A percentile compares a stretch with the other conserved stretches of the same genome.
These are phyloP conservation scores for Discostella stelligera DNA, from an alignment of 352 stramenopile genomes.

Conservation along the genomic window DNA sequence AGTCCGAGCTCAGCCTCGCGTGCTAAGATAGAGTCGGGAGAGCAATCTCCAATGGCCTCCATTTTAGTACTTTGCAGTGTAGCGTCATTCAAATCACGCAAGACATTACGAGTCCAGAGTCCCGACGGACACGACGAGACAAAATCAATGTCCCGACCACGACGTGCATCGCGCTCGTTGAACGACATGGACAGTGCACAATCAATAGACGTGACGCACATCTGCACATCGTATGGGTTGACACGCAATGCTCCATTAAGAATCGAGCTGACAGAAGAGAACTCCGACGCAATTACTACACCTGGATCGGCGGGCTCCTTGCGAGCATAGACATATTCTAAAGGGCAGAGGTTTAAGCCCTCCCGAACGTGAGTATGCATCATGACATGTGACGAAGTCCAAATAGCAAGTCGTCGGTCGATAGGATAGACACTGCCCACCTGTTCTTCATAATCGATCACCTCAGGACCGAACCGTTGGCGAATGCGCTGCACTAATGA, in stretches of 20 bases:
- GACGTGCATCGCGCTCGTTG: conserved; percentile 87
- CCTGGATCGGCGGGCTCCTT: conserved; percentile 83
- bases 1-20: conserved; percentile 59
- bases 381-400: conserved; percentile 92
- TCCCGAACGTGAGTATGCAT: conserved; percentile 95
- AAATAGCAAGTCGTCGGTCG: conserved; percentile 90
- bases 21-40: conserved; percentile 52
- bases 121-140: conserved; percentile 88
- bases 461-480: conserved; percentile 66
- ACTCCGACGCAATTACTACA: conserved; percentile 95
- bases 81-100: conserved; percentile 88
- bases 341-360: conserved; percentile 95
- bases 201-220: conserved; percentile 86
- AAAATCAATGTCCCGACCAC: conserved; percentile 94
- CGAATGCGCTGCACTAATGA: conserved; percentile 79
- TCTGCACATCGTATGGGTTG: conserved; percentile 96
- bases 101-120: conserved; percentile 95
- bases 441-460: conserved; percentile 83
- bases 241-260: conserved; percentile 94
- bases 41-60: conserved; percentile 27
- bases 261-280: conserved; percentile 93
- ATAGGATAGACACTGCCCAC: conserved; percentile 84
- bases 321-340: conserved; percentile 87
- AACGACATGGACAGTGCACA: conserved; percentile 91
- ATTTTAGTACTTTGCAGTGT: conserved; percentile 42